Percentiles rank a stretch among this genome's conserved stretches.
These are phyloP conservation scores for Gnomoniopsis smithogilvyi DNA, from an alignment of 2,329 filamentous ascomycete species.

Conservation along the genomic window DNA sequence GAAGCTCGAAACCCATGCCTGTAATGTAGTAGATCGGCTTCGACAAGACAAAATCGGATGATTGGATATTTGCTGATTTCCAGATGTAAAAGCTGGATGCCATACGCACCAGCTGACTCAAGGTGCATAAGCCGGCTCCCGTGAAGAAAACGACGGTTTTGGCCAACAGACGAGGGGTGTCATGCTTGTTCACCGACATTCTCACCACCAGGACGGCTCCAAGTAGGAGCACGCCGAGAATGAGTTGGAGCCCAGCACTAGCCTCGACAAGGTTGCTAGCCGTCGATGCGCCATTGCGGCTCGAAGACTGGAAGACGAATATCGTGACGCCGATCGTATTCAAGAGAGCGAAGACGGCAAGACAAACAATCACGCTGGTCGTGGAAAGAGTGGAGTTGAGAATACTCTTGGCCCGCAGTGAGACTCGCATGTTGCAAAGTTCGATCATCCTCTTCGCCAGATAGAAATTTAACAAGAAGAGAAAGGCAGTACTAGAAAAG, in stretches of 20 bases:
- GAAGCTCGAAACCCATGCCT: constrained; percentile 2
- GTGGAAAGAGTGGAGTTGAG: not conserved
- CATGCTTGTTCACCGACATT: not conserved
- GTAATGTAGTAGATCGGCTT: constrained; percentile 1
- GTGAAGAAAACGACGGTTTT: not conserved
- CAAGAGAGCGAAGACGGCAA: not conserved
- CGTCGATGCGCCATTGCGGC: not conserved
- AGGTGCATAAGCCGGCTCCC: constrained; percentile 1
- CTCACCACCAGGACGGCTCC: not conserved
- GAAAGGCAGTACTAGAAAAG: not conserved
- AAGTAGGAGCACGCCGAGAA: not conserved
- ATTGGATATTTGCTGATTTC: not conserved
- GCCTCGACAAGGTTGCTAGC: not conserved
- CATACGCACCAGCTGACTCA: constrained; percentile 1
- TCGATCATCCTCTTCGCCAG: constrained; percentile 2
- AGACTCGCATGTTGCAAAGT: constrained; percentile 2
- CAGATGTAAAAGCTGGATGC: constrained; percentile 7
- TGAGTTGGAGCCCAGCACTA: not conserved
- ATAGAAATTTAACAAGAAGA: constrained; percentile 6
- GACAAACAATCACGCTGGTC: not conserved
- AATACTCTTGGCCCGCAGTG: constrained; percentile 1
- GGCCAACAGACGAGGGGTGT: not conserved
- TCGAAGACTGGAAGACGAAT: not conserved
- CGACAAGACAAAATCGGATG: not conserved
- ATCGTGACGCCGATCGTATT: not conserved